These are phyloP conservation scores for Alternaria sp. DNA, from an alignment of 2,329 filamentous ascomycete species.

Conservation along the genomic window DNA sequence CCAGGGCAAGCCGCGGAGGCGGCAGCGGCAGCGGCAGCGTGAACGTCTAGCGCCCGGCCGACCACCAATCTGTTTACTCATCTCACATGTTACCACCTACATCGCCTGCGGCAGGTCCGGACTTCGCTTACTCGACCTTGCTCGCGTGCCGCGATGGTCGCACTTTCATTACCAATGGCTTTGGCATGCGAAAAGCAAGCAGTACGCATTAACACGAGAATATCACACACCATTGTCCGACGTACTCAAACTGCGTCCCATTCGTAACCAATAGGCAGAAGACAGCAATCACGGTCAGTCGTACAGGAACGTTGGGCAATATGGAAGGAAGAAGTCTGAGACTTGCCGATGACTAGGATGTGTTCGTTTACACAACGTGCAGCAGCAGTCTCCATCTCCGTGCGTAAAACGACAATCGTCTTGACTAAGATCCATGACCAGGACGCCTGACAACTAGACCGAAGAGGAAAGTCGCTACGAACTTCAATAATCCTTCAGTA, in stretches of 20 bases:
- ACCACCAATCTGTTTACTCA: constrained; percentile 1
- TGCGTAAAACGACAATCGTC: background rate
- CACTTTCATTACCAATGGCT: background rate
- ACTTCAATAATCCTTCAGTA: background rate
- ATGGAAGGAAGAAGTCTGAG: background rate
- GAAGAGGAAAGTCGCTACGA: constrained; percentile 2
- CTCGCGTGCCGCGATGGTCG: background rate
- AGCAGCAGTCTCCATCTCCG: constrained; percentile 3
- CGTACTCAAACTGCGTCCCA: background rate
- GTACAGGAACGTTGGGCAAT: background rate
- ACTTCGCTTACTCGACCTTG: background rate
- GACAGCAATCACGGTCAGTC: background rate
- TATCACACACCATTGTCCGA: background rate
- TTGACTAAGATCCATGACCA: background rate
- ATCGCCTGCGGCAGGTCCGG: background rate
- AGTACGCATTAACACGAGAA: background rate
- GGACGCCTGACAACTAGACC: background rate
- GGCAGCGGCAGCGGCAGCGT: background rate
- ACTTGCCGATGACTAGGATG: background rate
- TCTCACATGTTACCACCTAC: constrained; percentile 2
- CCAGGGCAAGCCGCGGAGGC: constrained; percentile 1
- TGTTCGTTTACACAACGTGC: background rate
- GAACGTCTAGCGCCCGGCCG: constrained; percentile 1
- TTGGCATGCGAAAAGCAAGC: background rate
- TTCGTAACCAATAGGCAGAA: background rate